phyloP scores from a whole-genome alignment of 352 stramenopile species.

The Phytophthora kernoviae region DNA sequence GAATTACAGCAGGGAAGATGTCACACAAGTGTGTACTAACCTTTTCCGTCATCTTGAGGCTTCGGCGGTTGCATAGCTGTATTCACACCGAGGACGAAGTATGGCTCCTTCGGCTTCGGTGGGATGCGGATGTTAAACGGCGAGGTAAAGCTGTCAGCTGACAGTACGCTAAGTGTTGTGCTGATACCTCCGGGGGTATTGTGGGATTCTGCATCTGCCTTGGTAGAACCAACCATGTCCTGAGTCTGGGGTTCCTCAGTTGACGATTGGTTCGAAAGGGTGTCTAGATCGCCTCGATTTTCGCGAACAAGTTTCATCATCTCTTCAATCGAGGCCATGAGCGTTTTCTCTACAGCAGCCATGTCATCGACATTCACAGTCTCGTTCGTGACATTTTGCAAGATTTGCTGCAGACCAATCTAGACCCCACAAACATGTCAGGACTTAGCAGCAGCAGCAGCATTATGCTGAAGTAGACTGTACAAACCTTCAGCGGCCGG shows the following conservation, averaged over 20 bases:
- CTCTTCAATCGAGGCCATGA: slow-evolving; percentile 70
- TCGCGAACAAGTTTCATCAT: slow-evolving; percentile 76
- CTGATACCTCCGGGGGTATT: slow-evolving; percentile 5
- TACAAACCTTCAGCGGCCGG: slow-evolving; percentile 70
- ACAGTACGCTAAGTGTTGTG: slow-evolving; percentile 29
- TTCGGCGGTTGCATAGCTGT: slow-evolving; percentile 15
- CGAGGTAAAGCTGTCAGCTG: slow-evolving; percentile 68
- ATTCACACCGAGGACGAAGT: slow-evolving; percentile 64
- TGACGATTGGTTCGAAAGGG: slow-evolving; percentile 11
- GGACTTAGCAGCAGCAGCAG: not conserved
- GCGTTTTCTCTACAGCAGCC: slow-evolving; percentile 53
- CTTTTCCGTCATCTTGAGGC: slow-evolving; percentile 41
- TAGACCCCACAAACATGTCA: slow-evolving; percentile 23
- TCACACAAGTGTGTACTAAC: slow-evolving; percentile 2
- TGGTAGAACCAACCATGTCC: slow-evolving; percentile 9
- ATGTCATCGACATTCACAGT: slow-evolving; percentile 77
- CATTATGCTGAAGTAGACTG: not conserved
- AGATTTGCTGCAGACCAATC: slow-evolving; percentile 82
- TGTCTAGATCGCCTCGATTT: slow-evolving; percentile 26
- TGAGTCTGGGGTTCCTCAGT: slow-evolving; percentile 5
- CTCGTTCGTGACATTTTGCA: slow-evolving; percentile 77
- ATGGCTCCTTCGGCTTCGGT: slow-evolving; percentile 57
- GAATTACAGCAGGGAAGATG: not conserved
- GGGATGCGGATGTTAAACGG: slow-evolving; percentile 78
- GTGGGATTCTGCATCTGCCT: not conserved